Conservation (phyloP, 2,329 filamentous ascomycete genomes). For the Fusarium napiforme region DNA sequence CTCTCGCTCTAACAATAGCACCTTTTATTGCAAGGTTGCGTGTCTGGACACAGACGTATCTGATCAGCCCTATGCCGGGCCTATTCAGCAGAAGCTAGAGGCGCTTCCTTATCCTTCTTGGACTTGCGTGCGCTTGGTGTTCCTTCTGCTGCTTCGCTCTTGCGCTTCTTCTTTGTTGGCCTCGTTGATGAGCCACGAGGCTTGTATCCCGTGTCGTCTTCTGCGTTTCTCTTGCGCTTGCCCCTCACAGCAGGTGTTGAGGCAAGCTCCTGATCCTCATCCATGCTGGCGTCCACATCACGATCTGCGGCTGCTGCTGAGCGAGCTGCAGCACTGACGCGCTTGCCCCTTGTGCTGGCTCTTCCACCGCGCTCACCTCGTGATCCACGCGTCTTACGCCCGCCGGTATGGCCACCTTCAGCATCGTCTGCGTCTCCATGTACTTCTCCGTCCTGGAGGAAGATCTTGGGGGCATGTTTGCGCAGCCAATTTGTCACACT, state of each 20-base stretch:
- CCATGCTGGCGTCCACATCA: slow-evolving; percentile 53
- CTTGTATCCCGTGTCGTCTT: slow-evolving; percentile 69
- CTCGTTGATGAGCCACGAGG: slow-evolving; percentile 66
- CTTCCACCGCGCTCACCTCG: slow-evolving; percentile 52
- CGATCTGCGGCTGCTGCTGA: slow-evolving; percentile 38
- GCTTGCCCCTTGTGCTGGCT: slow-evolving; percentile 54
- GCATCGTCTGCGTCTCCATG: slow-evolving; percentile 55
- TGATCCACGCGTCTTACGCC: slow-evolving; percentile 52
- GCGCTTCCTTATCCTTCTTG: slow-evolving; percentile 49
- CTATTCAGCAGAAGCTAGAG: slow-evolving; percentile 48
- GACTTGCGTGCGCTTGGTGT: slow-evolving; percentile 50
- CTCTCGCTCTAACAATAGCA: slow-evolving; percentile 1
- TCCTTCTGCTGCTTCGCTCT: slow-evolving; percentile 59
- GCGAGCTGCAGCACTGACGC: slow-evolving; percentile 43
- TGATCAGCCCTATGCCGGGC: neutral
- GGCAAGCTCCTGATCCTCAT: slow-evolving; percentile 51
- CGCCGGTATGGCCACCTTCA: slow-evolving; percentile 44
- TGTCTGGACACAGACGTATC: neutral
- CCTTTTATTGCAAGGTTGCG: neutral
- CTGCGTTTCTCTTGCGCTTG: slow-evolving; percentile 66
- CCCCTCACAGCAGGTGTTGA: slow-evolving; percentile 50
- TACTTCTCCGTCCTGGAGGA: slow-evolving; percentile 75
- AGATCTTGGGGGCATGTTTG: slow-evolving; percentile 84
- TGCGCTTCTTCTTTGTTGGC: slow-evolving; percentile 68
- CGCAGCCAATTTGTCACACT: slow-evolving; percentile 97